Evolutionary conservation across 208 protist species (phyloP).

Genomic region (Wallacemonas collosoma): DNA sequence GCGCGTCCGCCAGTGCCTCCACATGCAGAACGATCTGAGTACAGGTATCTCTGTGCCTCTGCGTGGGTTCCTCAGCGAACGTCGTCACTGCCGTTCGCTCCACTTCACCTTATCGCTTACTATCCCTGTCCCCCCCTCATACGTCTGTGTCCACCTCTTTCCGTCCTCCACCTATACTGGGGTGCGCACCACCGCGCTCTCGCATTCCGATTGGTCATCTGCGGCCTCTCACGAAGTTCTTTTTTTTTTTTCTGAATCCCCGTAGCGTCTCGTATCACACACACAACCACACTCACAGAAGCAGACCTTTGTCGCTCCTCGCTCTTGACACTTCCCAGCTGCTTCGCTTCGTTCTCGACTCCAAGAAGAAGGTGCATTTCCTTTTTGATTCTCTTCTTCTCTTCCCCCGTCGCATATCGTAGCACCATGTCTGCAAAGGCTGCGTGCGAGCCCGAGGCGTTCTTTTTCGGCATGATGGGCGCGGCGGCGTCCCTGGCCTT

Average conservation of each 20-base stretch:
- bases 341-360: background rate
- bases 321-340: background rate
- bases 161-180: too few relatives aligned
- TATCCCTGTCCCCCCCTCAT: too few relatives aligned
- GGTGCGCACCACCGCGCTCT: background rate
- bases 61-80: too few relatives aligned
- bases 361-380: background rate
- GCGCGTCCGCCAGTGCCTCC: too few relatives aligned
- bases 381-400: constrained; percentile 2
- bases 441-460: constrained; percentile 60
- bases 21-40: too few relatives aligned
- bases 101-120: too few relatives aligned
- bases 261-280: background rate
- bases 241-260: constrained; percentile 5
- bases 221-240: background rate
- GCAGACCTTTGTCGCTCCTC: too few relatives aligned
- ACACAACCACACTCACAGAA: too few relatives aligned
- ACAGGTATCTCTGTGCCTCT: too few relatives aligned
- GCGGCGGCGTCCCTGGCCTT: constrained; percentile 84
- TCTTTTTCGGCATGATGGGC: constrained; percentile 97
- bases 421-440: constrained; percentile 26
- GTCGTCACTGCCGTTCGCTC: too few relatives aligned
- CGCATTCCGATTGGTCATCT: background rate
- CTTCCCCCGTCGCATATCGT: constrained; percentile 2
- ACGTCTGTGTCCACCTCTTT: too few relatives aligned